These are phyloP conservation scores for Camelina sativa DNA, from an alignment of 345 rosid species.

Conservation along the genomic window DNA sequence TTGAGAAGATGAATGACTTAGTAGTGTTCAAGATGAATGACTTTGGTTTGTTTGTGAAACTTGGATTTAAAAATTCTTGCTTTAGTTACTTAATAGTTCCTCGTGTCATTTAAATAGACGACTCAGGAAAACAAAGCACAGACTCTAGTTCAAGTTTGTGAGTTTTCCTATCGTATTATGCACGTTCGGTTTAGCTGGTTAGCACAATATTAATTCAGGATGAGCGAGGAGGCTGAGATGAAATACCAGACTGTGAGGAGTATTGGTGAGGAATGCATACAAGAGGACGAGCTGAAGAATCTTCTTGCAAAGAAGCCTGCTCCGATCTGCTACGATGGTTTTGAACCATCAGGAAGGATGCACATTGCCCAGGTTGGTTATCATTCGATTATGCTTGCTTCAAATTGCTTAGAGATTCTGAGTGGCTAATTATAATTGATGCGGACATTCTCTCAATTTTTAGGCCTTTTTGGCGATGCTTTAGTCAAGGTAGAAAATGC, in stretches of 20 bases:
- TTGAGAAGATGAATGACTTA: background rate
- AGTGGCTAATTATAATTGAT: background rate
- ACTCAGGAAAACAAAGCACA: background rate
- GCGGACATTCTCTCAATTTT: background rate
- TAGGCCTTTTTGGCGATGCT: background rate
- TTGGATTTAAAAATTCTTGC: background rate
- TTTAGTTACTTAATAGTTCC: background rate
- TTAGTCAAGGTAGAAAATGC: conserved; percentile 1
- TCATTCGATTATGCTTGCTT: background rate
- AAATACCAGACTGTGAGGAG: conserved; percentile 73
- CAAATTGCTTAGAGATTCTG: background rate
- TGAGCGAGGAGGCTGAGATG: conserved; percentile 65
- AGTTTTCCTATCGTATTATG: background rate
- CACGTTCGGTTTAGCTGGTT: background rate
- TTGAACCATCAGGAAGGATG: conserved; percentile 97
- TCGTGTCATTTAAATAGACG: background rate
- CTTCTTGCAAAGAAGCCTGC: conserved; percentile 74
- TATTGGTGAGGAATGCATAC: conserved; percentile 84
- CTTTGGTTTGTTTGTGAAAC: background rate
- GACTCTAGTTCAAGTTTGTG: background rate
- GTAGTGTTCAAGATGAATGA: background rate
- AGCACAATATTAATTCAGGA: conserved; percentile 39
- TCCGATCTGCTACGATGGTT: conserved; percentile 91
- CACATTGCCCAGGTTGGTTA: conserved; percentile 83
- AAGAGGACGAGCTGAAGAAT: conserved; percentile 74